Conservation (phyloP, 176 grass and related monocot genomes). For the Carex scoparia region DNA sequence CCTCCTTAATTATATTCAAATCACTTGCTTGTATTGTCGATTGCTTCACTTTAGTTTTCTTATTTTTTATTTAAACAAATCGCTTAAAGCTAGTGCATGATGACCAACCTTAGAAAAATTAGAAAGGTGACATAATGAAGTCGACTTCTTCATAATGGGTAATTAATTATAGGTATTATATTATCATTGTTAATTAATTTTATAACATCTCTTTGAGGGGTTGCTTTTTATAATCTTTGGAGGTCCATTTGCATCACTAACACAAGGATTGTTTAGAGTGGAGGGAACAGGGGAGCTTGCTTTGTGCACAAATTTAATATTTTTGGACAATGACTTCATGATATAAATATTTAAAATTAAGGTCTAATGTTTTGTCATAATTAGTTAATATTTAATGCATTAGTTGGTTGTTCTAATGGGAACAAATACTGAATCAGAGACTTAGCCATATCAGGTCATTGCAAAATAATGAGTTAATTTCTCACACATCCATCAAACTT, state of each 20-base stretch:
- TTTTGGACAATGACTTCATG: not conserved
- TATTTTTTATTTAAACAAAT: not conserved
- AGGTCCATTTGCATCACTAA: conserved; percentile 13
- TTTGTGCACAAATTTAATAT: conserved; percentile 36
- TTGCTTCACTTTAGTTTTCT: not conserved
- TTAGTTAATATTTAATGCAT: not conserved
- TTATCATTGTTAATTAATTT: conserved; percentile 13
- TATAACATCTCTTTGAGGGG: not conserved
- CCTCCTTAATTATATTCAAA: not conserved
- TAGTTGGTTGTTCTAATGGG: conserved; percentile 2
- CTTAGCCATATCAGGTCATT: not conserved
- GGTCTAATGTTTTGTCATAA: not conserved
- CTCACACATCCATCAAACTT: too few relatives aligned
- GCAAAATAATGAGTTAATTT: not conserved
- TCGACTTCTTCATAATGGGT: not conserved
- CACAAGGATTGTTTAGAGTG: conserved; percentile 32
- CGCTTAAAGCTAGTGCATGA: not conserved
- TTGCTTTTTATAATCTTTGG: conserved; percentile 9
- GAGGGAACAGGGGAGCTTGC: conserved; percentile 37
- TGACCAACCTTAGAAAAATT: conserved; percentile 12
- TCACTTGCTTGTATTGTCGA: conserved; percentile 12
- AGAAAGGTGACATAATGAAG: conserved; percentile 19
- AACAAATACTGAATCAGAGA: not conserved
- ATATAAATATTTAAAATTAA: not conserved
- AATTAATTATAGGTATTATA: not conserved